Evolutionary conservation across 768 basidiomycete genomes (phyloP), one percentile per base, ranked within the genome.

Genomic region (Leucocoprinus birnbaumii): DNA sequence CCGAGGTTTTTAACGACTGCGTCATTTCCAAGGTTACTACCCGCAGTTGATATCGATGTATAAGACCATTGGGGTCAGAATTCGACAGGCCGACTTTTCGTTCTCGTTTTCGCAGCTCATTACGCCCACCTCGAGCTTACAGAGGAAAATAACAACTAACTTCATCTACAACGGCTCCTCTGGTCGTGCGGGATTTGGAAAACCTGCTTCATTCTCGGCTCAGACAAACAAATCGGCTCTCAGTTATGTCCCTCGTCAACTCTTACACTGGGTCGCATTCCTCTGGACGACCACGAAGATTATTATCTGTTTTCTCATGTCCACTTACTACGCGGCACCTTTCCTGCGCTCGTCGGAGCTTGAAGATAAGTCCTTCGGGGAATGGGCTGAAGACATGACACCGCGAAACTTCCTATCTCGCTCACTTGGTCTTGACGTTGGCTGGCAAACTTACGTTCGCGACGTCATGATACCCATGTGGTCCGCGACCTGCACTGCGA

Each of bases 401-500:
- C 83, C 84, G 3, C 70, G 49, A 3, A 69, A 72, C 26, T 45
- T 65, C 10, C 11, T 85, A 0, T 72, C 76, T 4, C 70, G 69
- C 51, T 70, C 66, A 59, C 61, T 72, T 2, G 79, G 80, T 4
- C 62, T 83, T 51, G 85, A 88, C 58, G 49, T 59, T 10, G 63
- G 71, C 0, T 87, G 85, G 83, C 59, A 58, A 13, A 67, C 69
- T 10, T 89, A 89, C 65, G 71, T 80, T 11, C 66, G 73, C 3
- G 72, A 73, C 19, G 71, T 89, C 0, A 64, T 91, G 42, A 61
- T 84, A 0, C 86, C 87, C 0, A 63, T 91, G 35, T 87, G 89
- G 63, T 87, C 87, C 19, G 87, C 85, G 0, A 82, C 91, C 3
- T 87, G 86, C 55, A 89, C 89, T 0, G 81, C 86, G 3, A 75